Conservation (phyloP, 192 early-diverging fungal genomes). For the Backusella luteola region DNA sequence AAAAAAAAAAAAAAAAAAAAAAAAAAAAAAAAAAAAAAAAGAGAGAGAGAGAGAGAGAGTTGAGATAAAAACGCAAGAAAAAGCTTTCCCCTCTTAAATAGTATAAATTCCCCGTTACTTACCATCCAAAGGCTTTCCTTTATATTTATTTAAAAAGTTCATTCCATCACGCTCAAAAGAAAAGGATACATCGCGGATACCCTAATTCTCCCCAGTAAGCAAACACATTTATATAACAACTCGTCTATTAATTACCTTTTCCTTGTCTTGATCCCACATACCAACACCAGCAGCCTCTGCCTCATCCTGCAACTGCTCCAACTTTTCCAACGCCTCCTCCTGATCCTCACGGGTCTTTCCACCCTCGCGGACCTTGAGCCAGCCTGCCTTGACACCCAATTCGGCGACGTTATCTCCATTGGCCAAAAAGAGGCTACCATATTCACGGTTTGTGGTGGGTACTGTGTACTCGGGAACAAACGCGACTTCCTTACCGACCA, state of each 20-base stretch:
- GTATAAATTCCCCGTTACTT: neutral
- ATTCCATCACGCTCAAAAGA: slow-evolving; percentile 64
- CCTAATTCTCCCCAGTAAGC: slow-evolving; percentile 19
- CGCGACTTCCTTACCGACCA: slow-evolving; percentile 87
- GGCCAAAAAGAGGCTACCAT: slow-evolving; percentile 51
- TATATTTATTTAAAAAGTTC: slow-evolving; percentile 74
- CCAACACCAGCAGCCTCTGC: slow-evolving; percentile 73
- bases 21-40: neutral
- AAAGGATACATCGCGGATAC: slow-evolving; percentile 49
- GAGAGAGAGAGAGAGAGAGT: no score
- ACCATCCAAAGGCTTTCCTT: slow-evolving; percentile 80
- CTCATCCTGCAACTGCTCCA: slow-evolving; percentile 65
- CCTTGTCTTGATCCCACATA: slow-evolving; percentile 66
- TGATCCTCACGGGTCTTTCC: slow-evolving; percentile 41
- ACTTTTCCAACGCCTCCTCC: slow-evolving; percentile 43
- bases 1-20: neutral
- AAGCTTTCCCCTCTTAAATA: no score
- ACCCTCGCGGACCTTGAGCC: slow-evolving; percentile 75
- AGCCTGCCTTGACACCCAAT: slow-evolving; percentile 77
- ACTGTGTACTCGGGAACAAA: slow-evolving; percentile 82
- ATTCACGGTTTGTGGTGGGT: slow-evolving; percentile 64
- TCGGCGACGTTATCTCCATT: slow-evolving; percentile 67
- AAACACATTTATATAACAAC: neutral
- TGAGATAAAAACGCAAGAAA: no score
- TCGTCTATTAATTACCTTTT: slow-evolving; percentile 33